Evolutionary conservation across 768 basidiomycete genomes (phyloP).

Genomic region (Lentinus brumalis): DNA sequence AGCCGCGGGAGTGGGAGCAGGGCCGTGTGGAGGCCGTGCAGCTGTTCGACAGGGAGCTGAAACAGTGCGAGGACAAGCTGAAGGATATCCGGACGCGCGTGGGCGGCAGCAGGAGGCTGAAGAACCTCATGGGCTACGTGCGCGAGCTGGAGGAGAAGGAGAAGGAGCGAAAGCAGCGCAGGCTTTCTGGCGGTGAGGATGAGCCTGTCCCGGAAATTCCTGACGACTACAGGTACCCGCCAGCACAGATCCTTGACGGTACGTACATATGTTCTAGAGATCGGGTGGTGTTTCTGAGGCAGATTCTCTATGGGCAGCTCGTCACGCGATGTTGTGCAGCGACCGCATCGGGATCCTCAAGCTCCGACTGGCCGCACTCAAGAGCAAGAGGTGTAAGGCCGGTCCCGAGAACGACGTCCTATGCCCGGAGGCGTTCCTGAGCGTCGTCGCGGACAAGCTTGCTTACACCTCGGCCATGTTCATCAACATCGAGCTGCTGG

Average conservation of each 20-base stretch:
- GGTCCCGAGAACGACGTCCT: constrained; percentile 88
- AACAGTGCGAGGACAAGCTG: constrained; percentile 83
- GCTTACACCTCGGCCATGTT: constrained; percentile 97
- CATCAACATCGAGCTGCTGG: constrained; percentile 96
- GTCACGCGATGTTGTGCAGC: constrained; percentile 86
- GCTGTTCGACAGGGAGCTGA: constrained; percentile 82
- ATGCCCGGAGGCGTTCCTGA: constrained; percentile 96
- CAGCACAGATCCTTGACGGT: constrained; percentile 93
- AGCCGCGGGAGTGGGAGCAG: constrained; percentile 87
- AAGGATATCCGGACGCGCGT: constrained; percentile 86
- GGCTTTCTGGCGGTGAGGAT: constrained; percentile 42
- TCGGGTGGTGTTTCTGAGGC: neutral
- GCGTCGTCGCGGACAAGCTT: constrained; percentile 95
- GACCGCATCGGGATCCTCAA: constrained; percentile 84
- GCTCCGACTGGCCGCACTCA: constrained; percentile 82
- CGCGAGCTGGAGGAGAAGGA: constrained; percentile 78
- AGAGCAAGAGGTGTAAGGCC: constrained; percentile 82
- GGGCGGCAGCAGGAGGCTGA: constrained; percentile 82
- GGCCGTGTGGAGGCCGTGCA: constrained; percentile 77
- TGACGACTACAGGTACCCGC: constrained; percentile 88
- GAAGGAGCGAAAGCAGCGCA: constrained; percentile 58
- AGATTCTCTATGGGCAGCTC: constrained; percentile 53
- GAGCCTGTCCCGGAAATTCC: constrained; percentile 37
- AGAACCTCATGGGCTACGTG: constrained; percentile 77
- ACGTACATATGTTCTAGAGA: constrained; percentile 27